Base-by-base conservation (phyloP, 306 rosid genomes). In the Pyrus betulifolia region DNA sequence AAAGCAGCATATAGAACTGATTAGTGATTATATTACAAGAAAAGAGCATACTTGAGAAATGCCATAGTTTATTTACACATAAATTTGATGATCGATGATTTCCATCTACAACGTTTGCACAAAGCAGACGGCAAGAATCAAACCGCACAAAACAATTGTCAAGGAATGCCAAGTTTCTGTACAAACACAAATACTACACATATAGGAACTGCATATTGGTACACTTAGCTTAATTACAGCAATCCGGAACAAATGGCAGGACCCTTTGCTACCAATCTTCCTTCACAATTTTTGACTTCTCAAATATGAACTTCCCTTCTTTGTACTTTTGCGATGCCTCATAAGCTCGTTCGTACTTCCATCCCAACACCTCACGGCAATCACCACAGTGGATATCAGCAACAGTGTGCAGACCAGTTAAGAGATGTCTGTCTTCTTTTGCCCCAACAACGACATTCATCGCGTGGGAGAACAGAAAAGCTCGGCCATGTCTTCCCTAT, bases 371-470 rank as follows among this genome's bases (percentile, higher is more conserved):
- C 91, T 85, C 95, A 18, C 79, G 91, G 85, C 98, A 95, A 83
- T 92, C 97, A 15, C 87, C 85, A 67, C 98, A 95, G 64, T 79
- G 83, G 69, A 95, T 80, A 80, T 95, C 98, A 31, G 97, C 96
- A 71, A 95, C 98, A 27, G 98, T 95, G 80, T 95, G 98, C 75
- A 92, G 98, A 76, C 98, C 97, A 22, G 98, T 95, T 85, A 88
- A 3, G 75, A 95, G 97, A 89, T 88, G 88, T 52, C 98, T 84
- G 82, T 95, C 97, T 82, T 95, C 98, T 81, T 84, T 95, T 71
- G 96, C 89, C 72, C 98, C 98, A 1, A 89, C 86, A 17, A 81
- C 80, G 66, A 95, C 30, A 78, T 92, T 95, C 97, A 95, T 95
- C 4, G 93, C 96, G 62, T 95, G 98, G 76, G 98, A 90, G 85